A percentile compares a stretch with the other conserved stretches of the same genome.
These are phyloP conservation scores for Striga hermonthica DNA, from an alignment of 305 asterid species.

Conservation along the genomic window DNA sequence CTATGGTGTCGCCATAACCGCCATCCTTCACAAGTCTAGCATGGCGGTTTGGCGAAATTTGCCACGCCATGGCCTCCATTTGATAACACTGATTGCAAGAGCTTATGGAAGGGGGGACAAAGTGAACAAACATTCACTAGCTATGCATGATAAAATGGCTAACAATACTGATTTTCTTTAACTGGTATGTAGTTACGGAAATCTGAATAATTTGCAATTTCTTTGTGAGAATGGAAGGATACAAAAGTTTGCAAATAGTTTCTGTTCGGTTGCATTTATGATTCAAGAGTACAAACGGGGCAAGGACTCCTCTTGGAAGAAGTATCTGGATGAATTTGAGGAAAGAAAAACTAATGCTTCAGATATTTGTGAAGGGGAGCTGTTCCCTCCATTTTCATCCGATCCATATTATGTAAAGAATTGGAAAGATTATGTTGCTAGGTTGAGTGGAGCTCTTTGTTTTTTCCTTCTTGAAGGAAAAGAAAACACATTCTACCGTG, in stretches of 20 bases:
- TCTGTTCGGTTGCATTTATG: slow-evolving; percentile 90
- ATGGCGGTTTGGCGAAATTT: not conserved
- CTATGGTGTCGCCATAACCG: too few relatives aligned
- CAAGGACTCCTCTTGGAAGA: slow-evolving; percentile 37
- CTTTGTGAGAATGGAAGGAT: slow-evolving; percentile 96
- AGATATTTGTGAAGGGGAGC: slow-evolving; percentile 37
- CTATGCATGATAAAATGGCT: slow-evolving; percentile 17
- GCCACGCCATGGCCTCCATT: slow-evolving; percentile 2
- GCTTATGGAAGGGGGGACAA: slow-evolving; percentile 22
- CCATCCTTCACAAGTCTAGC: too few relatives aligned
- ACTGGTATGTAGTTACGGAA: slow-evolving; percentile 76
- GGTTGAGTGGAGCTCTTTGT: slow-evolving; percentile 69
- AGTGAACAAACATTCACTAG: slow-evolving; percentile 24
- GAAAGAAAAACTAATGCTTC: slow-evolving; percentile 38
- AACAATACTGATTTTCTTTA: slow-evolving; percentile 50
- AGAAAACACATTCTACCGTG: slow-evolving; percentile 38
- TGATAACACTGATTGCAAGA: too few relatives aligned
- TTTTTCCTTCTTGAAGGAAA: slow-evolving; percentile 70
- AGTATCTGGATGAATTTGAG: slow-evolving; percentile 39
- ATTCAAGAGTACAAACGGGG: slow-evolving; percentile 63
- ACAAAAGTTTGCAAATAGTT: slow-evolving; percentile 95
- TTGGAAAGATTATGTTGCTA: slow-evolving; percentile 79
- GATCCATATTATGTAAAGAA: slow-evolving; percentile 43
- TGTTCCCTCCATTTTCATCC: slow-evolving; percentile 37
- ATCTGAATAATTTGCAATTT: slow-evolving; percentile 92